Evolutionary conservation across 176 grass and related monocot genomes (phyloP).

Genomic region (Guadua angustifolia): DNA sequence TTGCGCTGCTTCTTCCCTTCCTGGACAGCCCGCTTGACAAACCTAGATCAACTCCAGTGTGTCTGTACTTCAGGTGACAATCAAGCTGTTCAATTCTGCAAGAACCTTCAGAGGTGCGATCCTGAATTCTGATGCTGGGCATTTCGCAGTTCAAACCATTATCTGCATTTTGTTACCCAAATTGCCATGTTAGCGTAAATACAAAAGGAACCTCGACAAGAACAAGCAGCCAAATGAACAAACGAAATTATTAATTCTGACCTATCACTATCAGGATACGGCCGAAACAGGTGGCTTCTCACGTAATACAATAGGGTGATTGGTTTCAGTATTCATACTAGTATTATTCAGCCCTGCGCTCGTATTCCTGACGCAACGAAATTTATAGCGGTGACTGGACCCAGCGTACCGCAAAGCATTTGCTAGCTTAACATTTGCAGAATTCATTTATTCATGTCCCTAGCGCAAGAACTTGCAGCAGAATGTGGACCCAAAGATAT

Average conservation of each 20-base stretch:
- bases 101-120: neutral
- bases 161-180: neutral
- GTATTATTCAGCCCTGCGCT: neutral
- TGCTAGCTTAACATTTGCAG: slow-evolving; percentile 27
- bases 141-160: neutral
- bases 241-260: slow-evolving; percentile 15
- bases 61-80: neutral
- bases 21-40: no score
- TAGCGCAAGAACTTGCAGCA: slow-evolving; percentile 14
- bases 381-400: slow-evolving; percentile 12
- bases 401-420: slow-evolving; percentile 7
- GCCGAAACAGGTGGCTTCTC: neutral
- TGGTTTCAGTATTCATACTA: neutral
- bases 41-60: neutral
- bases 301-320: neutral
- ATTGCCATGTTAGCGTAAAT: neutral
- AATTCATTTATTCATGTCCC: slow-evolving; percentile 37
- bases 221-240: neutral
- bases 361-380: slow-evolving; percentile 15
- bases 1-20: no score
- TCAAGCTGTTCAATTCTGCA: neutral
- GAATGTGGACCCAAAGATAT: slow-evolving; percentile 13
- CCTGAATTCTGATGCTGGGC: neutral
- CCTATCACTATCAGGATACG: slow-evolving; percentile 9
- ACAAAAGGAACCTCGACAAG: neutral